Percentiles rank a stretch among this genome's conserved stretches.
phyloP scores from a whole-genome alignment of 495 filamentous ascomycete species.

The Barbatosphaeria neglecta region DNA sequence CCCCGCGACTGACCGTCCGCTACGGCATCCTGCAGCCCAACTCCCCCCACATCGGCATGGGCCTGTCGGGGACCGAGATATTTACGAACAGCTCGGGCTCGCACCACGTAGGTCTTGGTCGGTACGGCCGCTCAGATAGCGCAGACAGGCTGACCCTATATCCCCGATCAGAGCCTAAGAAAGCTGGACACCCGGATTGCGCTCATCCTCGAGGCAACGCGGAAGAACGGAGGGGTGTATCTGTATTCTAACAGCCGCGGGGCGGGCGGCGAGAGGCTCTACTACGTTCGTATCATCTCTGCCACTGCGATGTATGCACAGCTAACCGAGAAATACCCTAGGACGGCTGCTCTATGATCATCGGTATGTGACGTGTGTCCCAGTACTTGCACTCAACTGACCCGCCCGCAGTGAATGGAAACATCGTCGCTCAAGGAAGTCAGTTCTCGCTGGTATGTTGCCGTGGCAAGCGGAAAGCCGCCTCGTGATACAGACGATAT shows the following conservation, averaged over 20 bases:
- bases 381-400: background rate
- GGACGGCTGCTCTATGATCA: slow-evolving; percentile 70
- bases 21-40: slow-evolving; percentile 25
- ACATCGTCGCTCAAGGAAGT: slow-evolving; percentile 56
- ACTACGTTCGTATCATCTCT: slow-evolving; percentile 8
- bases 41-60: slow-evolving; percentile 27
- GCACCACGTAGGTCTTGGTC: slow-evolving; percentile 38
- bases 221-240: slow-evolving; percentile 65
- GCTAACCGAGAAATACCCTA: slow-evolving; percentile 4
- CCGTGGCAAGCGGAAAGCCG: background rate
- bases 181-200: slow-evolving; percentile 67
- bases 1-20: background rate
- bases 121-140: background rate
- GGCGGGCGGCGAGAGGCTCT: slow-evolving; percentile 37
- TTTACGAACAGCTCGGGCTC: slow-evolving; percentile 65
- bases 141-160: background rate
- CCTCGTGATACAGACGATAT: too few relatives aligned
- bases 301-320: background rate
- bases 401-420: slow-evolving; percentile 40
- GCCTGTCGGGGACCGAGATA: slow-evolving; percentile 40
- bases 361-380: slow-evolving; percentile 33
- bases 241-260: slow-evolving; percentile 38
- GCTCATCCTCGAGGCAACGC: slow-evolving; percentile 66
- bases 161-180: slow-evolving; percentile 34
- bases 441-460: slow-evolving; percentile 50